Base-by-base conservation (phyloP, 2,329 filamentous ascomycete genomes). In the Dactylellina haptotyla region DNA sequence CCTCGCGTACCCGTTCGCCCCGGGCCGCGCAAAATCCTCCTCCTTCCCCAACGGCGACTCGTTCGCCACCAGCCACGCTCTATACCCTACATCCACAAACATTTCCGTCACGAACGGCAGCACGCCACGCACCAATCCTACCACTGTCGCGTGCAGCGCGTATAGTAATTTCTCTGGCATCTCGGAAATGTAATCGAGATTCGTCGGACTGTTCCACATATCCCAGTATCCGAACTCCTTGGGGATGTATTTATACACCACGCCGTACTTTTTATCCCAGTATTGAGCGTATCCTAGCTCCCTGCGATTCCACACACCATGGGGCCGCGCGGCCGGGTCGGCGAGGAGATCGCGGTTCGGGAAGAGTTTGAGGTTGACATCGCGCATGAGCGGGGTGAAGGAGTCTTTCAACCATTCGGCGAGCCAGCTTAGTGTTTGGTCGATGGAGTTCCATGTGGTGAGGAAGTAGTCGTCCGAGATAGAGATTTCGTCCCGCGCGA, bases 161-260 rank as follows among this genome's bases (percentile, higher is more conserved):
- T 58, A 43, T 8, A 59, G 5, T 18, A 67, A 45, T 5, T 16
- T 28, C 18, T 53, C 53, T 8, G 43, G 32, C 34, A 37, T 34
- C 20, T 45, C 63, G 18, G 63, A 34, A 2, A 57, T 16, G 1
- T 26, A 5, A 8, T n/a, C 18, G 9, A 46, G 14, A n/a, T 23
- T 5, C 2, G 16, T 10, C 0, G 34, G 26, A 6, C 2, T 18
- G 3, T 43, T 14, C 63, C 63, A 67, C 1, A 50, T 5, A 2
- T 20, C n/a, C 63, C 53, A 58, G 45, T 67, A 67, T 14, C 12
- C 12, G 30, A 67, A 59, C 8, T 53, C 32, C 1, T 1, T 9
- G 14, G 63, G 63, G 30, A 67, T n/a, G 16, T 43, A 59, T 18
- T 50, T 56, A 20, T 67, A 59, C 16, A 67, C 39, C 28, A 28